These are phyloP conservation scores for Penicillium corylophilum DNA, from an alignment of 2,329 filamentous ascomycete genomes.

Conservation along the genomic window DNA sequence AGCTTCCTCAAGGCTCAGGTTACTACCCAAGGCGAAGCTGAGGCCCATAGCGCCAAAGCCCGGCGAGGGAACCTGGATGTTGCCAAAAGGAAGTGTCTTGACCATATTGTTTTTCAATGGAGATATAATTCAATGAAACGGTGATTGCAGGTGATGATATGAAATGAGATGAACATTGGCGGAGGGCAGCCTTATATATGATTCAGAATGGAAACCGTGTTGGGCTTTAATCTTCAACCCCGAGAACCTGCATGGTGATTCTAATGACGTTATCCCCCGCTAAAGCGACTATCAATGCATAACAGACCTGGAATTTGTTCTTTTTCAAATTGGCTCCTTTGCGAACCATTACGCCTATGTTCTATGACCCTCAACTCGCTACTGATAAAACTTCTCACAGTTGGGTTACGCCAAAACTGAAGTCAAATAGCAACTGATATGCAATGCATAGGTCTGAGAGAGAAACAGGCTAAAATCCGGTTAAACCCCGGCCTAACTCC, in stretches of 20 bases:
- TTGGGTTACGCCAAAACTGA: too few species aligned
- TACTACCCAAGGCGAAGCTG: conserved; percentile 45
- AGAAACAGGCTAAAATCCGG: background rate
- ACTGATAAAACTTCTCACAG: too few species aligned
- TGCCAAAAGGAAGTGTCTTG: conserved; percentile 42
- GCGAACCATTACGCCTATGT: background rate
- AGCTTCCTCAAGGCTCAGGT: conserved; percentile 46
- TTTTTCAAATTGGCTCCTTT: too few species aligned
- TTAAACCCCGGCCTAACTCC: background rate
- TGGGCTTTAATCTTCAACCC: background rate
- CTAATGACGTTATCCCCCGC: background rate
- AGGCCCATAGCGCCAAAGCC: conserved; percentile 55
- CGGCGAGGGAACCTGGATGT: conserved; percentile 42
- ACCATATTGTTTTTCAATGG: conserved; percentile 31
- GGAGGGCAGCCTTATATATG: background rate
- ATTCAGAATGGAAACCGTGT: background rate
- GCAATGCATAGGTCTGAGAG: too few species aligned
- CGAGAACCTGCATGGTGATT: background rate
- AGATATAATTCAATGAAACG: too few species aligned
- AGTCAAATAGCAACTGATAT: too few species aligned
- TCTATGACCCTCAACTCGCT: too few species aligned
- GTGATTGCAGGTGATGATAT: background rate
- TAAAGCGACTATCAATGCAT: background rate
- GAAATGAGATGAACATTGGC: background rate
- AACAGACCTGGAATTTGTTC: too few species aligned